These are phyloP conservation scores for Epichloe gansuensis DNA, from an alignment of 2,329 filamentous ascomycete genomes.

Conservation along the genomic window DNA sequence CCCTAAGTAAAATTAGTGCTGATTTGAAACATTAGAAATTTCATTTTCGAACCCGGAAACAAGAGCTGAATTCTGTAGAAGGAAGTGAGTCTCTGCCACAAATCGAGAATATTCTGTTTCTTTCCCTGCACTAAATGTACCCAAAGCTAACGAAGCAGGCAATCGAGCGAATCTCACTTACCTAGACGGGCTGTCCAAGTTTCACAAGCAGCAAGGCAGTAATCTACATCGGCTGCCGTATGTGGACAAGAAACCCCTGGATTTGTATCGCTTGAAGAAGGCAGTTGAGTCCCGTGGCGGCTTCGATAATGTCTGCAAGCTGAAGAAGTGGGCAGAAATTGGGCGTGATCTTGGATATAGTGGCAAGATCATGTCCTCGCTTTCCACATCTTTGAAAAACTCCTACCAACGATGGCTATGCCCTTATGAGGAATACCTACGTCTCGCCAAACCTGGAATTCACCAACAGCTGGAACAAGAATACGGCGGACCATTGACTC, in stretches of 20 bases:
- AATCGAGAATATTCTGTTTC: background rate
- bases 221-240: constrained; percentile 90
- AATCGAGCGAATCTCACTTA: constrained; percentile 94
- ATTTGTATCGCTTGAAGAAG: constrained; percentile 92
- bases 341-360: constrained; percentile 93
- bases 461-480: constrained; percentile 90
- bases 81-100: constrained; percentile 54
- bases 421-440: constrained; percentile 90
- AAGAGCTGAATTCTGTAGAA: constrained; percentile 96
- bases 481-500: constrained; percentile 83
- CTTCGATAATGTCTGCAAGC: constrained; percentile 92
- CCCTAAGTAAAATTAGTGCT: background rate
- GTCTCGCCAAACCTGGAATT: constrained; percentile 85
- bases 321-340: constrained; percentile 98
- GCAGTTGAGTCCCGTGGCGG: constrained; percentile 89
- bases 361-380: constrained; percentile 97
- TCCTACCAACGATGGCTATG: constrained; percentile 95
- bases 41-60: constrained; percentile 89
- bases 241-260: constrained; percentile 92
- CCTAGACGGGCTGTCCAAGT: constrained; percentile 86
- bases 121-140: background rate
- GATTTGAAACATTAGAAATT: constrained; percentile 52
- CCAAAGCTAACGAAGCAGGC: constrained; percentile 34
- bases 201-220: constrained; percentile 91
- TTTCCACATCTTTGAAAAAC: constrained; percentile 96